Conservation (phyloP, 345 rosid genomes). For the Acer campestre region DNA sequence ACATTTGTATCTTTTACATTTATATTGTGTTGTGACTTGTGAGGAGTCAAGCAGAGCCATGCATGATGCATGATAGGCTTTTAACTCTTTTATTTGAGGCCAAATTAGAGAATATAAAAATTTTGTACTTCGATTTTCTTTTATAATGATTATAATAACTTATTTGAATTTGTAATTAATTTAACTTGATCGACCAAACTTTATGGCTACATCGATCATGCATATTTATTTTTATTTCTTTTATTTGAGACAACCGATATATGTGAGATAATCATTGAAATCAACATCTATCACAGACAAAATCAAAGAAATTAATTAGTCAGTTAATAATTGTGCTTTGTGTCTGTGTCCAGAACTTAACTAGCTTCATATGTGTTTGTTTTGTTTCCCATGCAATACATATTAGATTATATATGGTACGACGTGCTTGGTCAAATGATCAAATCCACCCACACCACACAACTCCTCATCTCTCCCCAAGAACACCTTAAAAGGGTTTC, state of each 20-base stretch:
- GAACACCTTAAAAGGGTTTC: conserved; percentile 15
- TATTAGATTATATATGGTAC: background rate
- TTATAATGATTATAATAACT: background rate
- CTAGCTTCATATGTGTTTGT: background rate
- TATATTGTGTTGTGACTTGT: too few species aligned
- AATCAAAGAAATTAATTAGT: background rate
- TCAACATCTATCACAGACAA: background rate
- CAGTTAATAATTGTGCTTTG: background rate
- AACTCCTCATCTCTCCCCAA: background rate
- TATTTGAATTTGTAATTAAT: background rate
- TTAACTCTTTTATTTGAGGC: too few species aligned
- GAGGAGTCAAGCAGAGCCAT: too few species aligned
- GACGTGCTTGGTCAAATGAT: conserved; percentile 11
- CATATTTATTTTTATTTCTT: background rate
- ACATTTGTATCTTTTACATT: too few species aligned
- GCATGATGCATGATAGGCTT: too few species aligned
- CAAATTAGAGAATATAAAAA: too few species aligned
- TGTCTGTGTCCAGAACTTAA: background rate
- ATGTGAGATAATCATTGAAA: conserved; percentile 9
- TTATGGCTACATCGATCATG: background rate
- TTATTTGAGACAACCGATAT: background rate
- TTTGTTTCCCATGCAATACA: background rate
- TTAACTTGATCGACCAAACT: conserved; percentile 1
- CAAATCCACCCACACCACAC: background rate
- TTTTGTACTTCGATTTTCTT: too few species aligned